Percentiles rank a stretch among this genome's conserved stretches.
These are phyloP conservation scores for Dendrobium nobile DNA, from an alignment of 106 monocot species.

Conservation along the genomic window DNA sequence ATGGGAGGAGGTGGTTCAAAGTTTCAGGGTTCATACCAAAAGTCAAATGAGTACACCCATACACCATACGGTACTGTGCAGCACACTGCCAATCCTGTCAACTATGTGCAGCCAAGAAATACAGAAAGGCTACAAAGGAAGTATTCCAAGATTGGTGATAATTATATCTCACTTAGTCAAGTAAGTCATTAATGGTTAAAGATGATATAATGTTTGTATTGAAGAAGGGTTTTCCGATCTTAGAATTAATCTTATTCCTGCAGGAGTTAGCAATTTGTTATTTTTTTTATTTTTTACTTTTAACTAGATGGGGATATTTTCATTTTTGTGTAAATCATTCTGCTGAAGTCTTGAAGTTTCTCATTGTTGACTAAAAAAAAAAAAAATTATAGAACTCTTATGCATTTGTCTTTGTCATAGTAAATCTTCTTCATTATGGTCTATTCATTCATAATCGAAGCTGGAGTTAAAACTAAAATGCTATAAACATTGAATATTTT, in stretches of 20 bases:
- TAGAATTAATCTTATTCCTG: background rate
- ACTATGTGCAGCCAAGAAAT: slow-evolving; percentile 19
- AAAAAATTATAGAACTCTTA: background rate
- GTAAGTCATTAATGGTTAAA: slow-evolving; percentile 14
- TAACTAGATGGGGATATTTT: background rate
- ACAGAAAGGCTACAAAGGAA: slow-evolving; percentile 30
- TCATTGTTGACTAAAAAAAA: background rate
- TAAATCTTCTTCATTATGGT: background rate
- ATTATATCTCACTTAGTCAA: slow-evolving; percentile 42
- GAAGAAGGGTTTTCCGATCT: background rate
- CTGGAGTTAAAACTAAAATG: background rate
- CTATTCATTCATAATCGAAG: background rate
- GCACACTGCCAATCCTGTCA: slow-evolving; percentile 28
- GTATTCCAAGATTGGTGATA: slow-evolving; percentile 45
- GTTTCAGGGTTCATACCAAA: background rate
- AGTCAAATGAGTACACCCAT: background rate
- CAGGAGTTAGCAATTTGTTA: background rate
- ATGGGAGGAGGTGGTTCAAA: slow-evolving; percentile 11
- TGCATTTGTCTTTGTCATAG: background rate
- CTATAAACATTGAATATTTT: background rate
- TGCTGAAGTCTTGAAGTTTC: background rate
- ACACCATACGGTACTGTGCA: slow-evolving; percentile 9
- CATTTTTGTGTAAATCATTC: background rate
- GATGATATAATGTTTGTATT: background rate
- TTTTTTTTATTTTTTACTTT: background rate